Evolutionary conservation across 768 basidiomycete genomes (phyloP).

Genomic region (Leccinum variicolor): DNA sequence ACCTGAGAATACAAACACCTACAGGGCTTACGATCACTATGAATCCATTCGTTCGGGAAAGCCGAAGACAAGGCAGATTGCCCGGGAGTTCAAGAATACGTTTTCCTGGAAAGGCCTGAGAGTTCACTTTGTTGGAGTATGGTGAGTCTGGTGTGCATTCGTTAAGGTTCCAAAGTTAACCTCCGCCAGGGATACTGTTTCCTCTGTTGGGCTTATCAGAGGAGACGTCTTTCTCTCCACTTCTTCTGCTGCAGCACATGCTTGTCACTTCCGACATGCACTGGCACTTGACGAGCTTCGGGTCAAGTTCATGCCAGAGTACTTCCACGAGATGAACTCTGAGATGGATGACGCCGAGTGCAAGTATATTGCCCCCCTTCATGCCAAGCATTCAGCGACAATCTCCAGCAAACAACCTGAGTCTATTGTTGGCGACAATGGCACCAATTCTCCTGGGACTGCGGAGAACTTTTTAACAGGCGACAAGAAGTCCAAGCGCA

Average conservation of each 20-base stretch:
- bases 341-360: conserved; percentile 11
- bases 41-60: conserved; percentile 15
- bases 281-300: conserved; percentile 62
- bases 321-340: conserved; percentile 30
- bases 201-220: conserved; percentile 54
- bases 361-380: conserved; percentile 4
- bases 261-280: conserved; percentile 61
- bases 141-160: conserved; percentile 30
- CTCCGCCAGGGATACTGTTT: conserved; percentile 58
- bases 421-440: not conserved
- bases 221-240: conserved; percentile 51
- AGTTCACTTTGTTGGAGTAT: conserved; percentile 53
- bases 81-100: conserved; percentile 39
- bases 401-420: not conserved
- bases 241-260: conserved; percentile 51
- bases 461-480: not conserved
- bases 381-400: not conserved
- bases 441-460: not conserved
- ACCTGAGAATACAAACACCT: not conserved
- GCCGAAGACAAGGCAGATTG: conserved; percentile 18
- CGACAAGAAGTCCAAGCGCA: not conserved
- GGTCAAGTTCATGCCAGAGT: conserved; percentile 53
- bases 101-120: conserved; percentile 41
- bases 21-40: conserved; percentile 20
- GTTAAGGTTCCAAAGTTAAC: not conserved